phyloP scores from a whole-genome alignment of 2,329 filamentous ascomycete genomes.

The Didymella exigua region DNA sequence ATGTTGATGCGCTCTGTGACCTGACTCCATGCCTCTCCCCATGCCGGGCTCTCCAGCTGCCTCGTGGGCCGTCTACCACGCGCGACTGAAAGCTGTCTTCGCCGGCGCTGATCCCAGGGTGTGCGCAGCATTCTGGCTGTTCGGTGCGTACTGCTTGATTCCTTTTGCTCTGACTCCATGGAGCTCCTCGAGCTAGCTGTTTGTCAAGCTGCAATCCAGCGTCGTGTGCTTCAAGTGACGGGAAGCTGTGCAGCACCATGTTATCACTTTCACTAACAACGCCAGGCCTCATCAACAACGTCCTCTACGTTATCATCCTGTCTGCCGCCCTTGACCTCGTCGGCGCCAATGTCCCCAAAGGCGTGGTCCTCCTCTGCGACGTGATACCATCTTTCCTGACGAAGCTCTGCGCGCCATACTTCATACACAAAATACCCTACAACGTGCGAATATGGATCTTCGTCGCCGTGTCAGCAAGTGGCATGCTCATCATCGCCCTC shows the following conservation, averaged over 20 bases:
- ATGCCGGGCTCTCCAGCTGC: conserved; percentile 64
- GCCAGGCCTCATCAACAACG: conserved; percentile 89
- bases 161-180: too few relatives aligned
- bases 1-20: neutral
- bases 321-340: conserved; percentile 95
- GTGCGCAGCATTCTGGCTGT: conserved; percentile 86
- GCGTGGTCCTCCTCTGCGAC: conserved; percentile 89
- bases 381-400: conserved; percentile 87
- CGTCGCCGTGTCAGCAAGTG: conserved; percentile 74
- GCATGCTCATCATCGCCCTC: conserved; percentile 88
- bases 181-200: neutral
- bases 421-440: conserved; percentile 88
- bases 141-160: conserved; percentile 66
- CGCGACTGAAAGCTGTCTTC: conserved; percentile 68
- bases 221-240: neutral
- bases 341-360: conserved; percentile 83
- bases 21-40: conserved; percentile 51
- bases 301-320: conserved; percentile 96
- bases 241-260: neutral
- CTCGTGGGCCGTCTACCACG: conserved; percentile 75
- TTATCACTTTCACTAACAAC: neutral
- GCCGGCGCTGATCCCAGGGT: conserved; percentile 73
- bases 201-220: neutral
- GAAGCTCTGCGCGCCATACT: conserved; percentile 90
- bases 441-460: conserved; percentile 74